These are phyloP conservation scores for Malassezia slooffiae DNA, from an alignment of 1,284 basidiomycete genomes.

Conservation along the genomic window DNA sequence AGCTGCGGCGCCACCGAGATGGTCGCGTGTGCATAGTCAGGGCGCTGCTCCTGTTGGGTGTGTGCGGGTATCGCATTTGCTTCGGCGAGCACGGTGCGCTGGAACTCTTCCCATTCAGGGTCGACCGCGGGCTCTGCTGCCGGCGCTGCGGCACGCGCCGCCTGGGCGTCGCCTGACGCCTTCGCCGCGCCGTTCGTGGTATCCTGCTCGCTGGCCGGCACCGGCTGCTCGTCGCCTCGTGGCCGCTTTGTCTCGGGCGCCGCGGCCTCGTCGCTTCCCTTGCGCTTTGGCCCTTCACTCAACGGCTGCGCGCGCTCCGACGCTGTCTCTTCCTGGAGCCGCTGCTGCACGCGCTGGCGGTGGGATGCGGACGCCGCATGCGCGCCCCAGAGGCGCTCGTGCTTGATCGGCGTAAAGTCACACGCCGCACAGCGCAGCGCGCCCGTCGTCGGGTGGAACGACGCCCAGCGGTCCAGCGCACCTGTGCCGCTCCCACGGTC, in stretches of 20 bases:
- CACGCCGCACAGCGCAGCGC: constrained; percentile 29
- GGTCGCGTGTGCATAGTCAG: constrained; percentile 17
- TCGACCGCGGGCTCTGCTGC: constrained; percentile 12
- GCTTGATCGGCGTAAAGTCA: constrained; percentile 26
- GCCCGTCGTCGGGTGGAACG: constrained; percentile 20
- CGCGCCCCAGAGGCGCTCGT: constrained; percentile 28
- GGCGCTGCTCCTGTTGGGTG: background rate
- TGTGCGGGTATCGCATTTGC: background rate
- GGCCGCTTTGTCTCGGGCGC: constrained; percentile 4
- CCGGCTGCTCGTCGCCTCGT: background rate
- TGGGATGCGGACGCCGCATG: constrained; percentile 21
- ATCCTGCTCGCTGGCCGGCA: too few relatives aligned
- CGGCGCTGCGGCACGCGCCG: too few relatives aligned
- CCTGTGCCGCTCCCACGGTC: too few relatives aligned
- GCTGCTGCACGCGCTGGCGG: background rate
- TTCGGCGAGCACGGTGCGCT: constrained; percentile 14
- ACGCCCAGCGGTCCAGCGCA: constrained; percentile 27
- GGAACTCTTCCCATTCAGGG: constrained; percentile 32
- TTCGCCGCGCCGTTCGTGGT: too few relatives aligned
- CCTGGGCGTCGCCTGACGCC: too few relatives aligned
- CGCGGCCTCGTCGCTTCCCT: constrained; percentile 1
- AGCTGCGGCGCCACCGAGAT: constrained; percentile 28
- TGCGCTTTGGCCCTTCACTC: constrained; percentile 4
- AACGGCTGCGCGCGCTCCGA: background rate
- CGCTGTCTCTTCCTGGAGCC: background rate